Conservation (phyloP, 768 basidiomycete genomes). For the Rhizopogon salebrosus region DNA sequence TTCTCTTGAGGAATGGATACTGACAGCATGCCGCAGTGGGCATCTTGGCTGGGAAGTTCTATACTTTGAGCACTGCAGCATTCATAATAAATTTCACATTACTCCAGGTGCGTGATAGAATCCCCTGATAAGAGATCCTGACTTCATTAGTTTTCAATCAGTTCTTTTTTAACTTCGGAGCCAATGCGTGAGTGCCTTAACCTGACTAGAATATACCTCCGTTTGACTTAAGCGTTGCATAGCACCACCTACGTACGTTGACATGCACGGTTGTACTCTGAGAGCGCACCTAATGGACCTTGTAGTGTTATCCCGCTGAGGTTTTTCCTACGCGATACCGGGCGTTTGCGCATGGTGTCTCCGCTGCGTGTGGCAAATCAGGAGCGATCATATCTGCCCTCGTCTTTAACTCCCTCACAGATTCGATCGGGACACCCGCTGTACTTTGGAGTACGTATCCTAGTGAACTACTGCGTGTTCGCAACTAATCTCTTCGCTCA, state of each 20-base stretch:
- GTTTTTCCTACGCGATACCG: constrained; percentile 76
- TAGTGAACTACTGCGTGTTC: constrained; percentile 2
- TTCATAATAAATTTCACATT: constrained; percentile 74
- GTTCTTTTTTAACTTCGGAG: constrained; percentile 84
- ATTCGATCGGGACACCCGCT: constrained; percentile 56
- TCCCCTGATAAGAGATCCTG: background rate
- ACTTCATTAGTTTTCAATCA: constrained; percentile 11
- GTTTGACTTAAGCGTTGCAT: background rate
- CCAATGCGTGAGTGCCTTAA: constrained; percentile 46
- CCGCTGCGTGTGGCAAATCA: constrained; percentile 67
- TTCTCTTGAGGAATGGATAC: constrained; percentile 1
- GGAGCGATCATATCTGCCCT: constrained; percentile 77
- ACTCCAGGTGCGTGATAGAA: constrained; percentile 40
- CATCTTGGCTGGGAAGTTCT: constrained; percentile 64
- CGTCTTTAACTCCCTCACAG: constrained; percentile 60
- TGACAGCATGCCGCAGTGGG: constrained; percentile 35
- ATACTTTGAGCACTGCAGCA: constrained; percentile 45
- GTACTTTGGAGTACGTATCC: constrained; percentile 65
- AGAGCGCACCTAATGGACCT: background rate
- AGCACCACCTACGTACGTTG: constrained; percentile 50
- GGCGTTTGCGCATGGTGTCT: constrained; percentile 69
- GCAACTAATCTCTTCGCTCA: constrained; percentile 15
- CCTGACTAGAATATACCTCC: background rate
- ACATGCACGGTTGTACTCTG: background rate
- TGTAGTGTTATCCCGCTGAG: constrained; percentile 67